phyloP scores from a whole-genome alignment of 1,139 yeast species.

The Yamadazyma taylorii region DNA sequence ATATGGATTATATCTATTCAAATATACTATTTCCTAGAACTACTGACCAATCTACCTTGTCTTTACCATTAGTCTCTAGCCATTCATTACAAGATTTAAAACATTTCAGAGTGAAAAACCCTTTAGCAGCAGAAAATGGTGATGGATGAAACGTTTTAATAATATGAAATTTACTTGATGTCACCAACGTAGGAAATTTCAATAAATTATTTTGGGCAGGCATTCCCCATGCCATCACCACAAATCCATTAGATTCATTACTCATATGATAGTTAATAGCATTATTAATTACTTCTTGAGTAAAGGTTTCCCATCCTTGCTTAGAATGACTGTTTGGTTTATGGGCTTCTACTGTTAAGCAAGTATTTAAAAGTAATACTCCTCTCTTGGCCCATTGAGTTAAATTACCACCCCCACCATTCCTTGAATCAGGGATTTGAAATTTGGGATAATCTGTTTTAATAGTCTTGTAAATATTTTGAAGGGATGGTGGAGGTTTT shows the following conservation, averaged over 20 bases:
- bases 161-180: constrained; percentile 40
- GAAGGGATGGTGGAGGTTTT: constrained; percentile 87
- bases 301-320: constrained; percentile 91
- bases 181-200: constrained; percentile 25
- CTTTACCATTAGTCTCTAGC: constrained; percentile 51
- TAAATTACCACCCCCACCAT: constrained; percentile 62
- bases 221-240: constrained; percentile 89
- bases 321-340: constrained; percentile 90
- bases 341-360: constrained; percentile 90
- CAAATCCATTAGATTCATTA: constrained; percentile 52
- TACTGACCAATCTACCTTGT: constrained; percentile 64
- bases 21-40: neutral
- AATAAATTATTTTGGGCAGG: constrained; percentile 82
- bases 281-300: constrained; percentile 61
- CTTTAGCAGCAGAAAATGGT: constrained; percentile 86
- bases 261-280: constrained; percentile 42
- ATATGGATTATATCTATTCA: neutral
- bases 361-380: constrained; percentile 82
- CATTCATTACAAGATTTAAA: constrained; percentile 74
- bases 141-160: constrained; percentile 89
- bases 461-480: constrained; percentile 82
- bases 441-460: constrained; percentile 74
- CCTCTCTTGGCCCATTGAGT: constrained; percentile 89
- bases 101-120: constrained; percentile 74
- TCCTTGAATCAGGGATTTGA: constrained; percentile 48